Percentiles rank a stretch among this genome's conserved stretches.
phyloP scores from a whole-genome alignment of 139 green algal genomes.

The Prasinococcaceae sp. region DNA sequence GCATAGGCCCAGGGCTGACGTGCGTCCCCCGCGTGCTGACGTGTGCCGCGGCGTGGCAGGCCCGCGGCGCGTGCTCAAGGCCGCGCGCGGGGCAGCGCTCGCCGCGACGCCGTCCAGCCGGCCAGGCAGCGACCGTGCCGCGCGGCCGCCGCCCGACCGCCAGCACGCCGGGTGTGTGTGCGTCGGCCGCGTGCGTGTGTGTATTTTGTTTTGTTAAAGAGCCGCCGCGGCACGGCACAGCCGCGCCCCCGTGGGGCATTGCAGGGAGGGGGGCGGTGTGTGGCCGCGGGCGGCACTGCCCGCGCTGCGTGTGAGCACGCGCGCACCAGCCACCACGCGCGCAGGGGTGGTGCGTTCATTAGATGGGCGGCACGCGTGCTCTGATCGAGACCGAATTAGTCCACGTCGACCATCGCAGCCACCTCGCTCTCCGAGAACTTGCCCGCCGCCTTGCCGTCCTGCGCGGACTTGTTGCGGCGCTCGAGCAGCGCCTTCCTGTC shows the following conservation, averaged over 20 bases:
- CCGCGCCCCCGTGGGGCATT: background rate
- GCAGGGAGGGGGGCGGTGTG: background rate
- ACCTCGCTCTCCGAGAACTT: slow-evolving; percentile 71
- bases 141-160: too few relatives aligned
- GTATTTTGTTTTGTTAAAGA: background rate
- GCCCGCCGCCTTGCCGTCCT: slow-evolving; percentile 14
- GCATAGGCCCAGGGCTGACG: too few relatives aligned
- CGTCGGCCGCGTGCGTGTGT: too few relatives aligned
- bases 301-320: too few relatives aligned
- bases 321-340: background rate
- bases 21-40: too few relatives aligned
- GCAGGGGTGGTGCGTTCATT: background rate
- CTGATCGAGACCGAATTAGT: slow-evolving; percentile 38
- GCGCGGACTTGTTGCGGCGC: slow-evolving; percentile 62
- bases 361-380: background rate
- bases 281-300: background rate
- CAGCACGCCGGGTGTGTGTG: too few relatives aligned
- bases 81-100: too few relatives aligned
- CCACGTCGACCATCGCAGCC: slow-evolving; percentile 75
- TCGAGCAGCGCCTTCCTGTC: slow-evolving; percentile 77
- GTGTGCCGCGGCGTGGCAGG: too few relatives aligned
- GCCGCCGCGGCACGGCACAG: background rate
- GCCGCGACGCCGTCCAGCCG: too few relatives aligned
- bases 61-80: too few relatives aligned
- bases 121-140: too few relatives aligned